Base-by-base conservation (phyloP, 352 stramenopile genomes). In the Phytopythium kandeliae region DNA sequence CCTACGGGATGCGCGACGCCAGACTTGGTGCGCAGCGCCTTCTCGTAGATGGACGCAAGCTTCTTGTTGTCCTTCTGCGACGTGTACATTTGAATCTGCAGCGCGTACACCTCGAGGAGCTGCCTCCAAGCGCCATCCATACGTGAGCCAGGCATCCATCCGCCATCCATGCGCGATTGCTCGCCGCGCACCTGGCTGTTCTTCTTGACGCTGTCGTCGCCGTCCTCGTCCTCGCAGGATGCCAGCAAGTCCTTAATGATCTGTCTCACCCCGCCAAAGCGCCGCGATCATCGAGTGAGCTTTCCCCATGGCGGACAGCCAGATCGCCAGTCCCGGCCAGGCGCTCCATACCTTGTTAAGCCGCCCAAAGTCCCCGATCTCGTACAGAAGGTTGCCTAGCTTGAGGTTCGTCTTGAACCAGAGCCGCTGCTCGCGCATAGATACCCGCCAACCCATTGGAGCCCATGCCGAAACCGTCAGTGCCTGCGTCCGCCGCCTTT, bases 321-420 rank as follows among this genome's bases (percentile, higher is more conserved):
- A 33, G 28, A 5, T 10, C 5, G 28, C 28, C 28, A 33, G 28
- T 11, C 28, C 28, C 35, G 5, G 4, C 13, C n/a, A 35, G 42
- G 13, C 12, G 9, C 33, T 12, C 15, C 45, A n/a, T 30, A 87
- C 78, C 64, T 88, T 91, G 57, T 58, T 85, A 26, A 92, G 55
- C 7, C 79, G 69, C 13, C 72, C 67, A 55, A 84, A 92, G 45
- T 92, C 78, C 28, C 65, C 58, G 47, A 89, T 88, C 72, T 92
- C 78, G 74, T 80, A 97, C 42, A 97, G 58, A 33, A 98, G 63
- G 48, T 98, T 97, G 12, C 93, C 93, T 37, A 97, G 81, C 57
- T 98, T 98, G 11, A 98, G 58, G 59, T 96, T 97, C 22, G 91
- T 97, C 68, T 98, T 98, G 74, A 98, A 97, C 93, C 93, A 98